Percentiles rank a stretch among this genome's conserved stretches.
Evolutionary conservation across 2,329 filamentous ascomycete species (phyloP).

Genomic region (Aspergillus sp.): DNA sequence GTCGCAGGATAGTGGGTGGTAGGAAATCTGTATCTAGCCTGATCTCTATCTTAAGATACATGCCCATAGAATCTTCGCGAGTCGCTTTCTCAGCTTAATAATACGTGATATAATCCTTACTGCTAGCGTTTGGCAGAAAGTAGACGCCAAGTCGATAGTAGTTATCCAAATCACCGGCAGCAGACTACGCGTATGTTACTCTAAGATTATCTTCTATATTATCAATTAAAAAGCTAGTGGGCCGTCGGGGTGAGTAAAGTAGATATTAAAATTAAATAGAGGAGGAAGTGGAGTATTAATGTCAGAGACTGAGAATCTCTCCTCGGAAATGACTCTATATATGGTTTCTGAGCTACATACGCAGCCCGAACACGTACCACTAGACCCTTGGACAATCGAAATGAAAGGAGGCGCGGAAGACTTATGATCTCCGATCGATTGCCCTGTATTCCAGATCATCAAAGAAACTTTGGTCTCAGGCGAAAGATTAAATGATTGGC

Average conservation of each 20-base stretch:
- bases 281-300: too few relatives aligned
- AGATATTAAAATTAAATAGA: neutral
- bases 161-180: neutral
- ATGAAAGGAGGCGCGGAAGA: too few relatives aligned
- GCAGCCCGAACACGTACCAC: too few relatives aligned
- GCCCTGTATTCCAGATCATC: too few relatives aligned
- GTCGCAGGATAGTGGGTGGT: neutral
- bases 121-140: neutral
- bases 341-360: too few relatives aligned
- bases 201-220: neutral
- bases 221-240: neutral
- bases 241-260: neutral
- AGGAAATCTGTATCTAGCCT: neutral
- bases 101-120: neutral
- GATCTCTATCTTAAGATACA: neutral
- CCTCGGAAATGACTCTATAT: too few relatives aligned
- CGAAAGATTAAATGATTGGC: too few relatives aligned
- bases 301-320: too few relatives aligned
- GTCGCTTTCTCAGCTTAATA: neutral
- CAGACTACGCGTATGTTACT: neutral
- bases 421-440: too few relatives aligned
- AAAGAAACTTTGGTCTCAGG: too few relatives aligned
- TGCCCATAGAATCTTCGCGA: neutral
- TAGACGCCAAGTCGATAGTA: neutral
- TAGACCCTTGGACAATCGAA: too few relatives aligned